Percentiles rank a stretch among this genome's conserved stretches.
These are phyloP conservation scores for Penicillium occitanis DNA, from an alignment of 2,329 filamentous ascomycete species.

Conservation along the genomic window DNA sequence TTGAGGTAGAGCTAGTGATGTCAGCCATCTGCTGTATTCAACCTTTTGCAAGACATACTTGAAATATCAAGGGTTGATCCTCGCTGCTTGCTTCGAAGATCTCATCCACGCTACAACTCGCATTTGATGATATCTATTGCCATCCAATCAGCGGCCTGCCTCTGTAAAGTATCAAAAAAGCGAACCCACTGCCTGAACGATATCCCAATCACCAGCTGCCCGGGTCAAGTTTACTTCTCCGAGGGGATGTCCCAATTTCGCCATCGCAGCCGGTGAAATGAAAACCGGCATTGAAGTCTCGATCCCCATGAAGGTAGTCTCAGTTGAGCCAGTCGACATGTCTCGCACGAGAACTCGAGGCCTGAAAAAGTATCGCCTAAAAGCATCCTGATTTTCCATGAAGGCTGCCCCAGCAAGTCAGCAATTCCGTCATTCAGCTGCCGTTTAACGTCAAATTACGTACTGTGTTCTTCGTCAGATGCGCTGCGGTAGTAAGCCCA, in stretches of 20 bases:
- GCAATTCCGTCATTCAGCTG: background rate
- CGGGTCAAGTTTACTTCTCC: background rate
- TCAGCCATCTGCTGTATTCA: background rate
- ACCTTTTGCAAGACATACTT: background rate
- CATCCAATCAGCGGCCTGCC: background rate
- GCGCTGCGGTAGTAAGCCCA: background rate
- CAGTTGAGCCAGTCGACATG: background rate
- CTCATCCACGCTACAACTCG: background rate
- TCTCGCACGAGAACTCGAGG: background rate
- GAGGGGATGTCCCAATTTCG: background rate
- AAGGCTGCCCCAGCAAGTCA: background rate
- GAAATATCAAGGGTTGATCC: background rate
- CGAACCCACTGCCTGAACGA: background rate
- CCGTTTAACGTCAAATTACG: background rate
- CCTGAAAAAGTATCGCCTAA: background rate
- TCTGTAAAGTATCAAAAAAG: background rate
- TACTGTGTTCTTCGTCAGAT: background rate
- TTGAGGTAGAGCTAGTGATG: background rate
- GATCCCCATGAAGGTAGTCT: background rate
- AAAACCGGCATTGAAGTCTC: background rate
- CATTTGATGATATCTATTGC: background rate
- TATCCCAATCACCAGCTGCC: background rate
- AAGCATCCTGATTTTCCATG: background rate
- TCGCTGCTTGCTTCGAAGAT: background rate
- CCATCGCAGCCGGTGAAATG: background rate